These are phyloP conservation scores for Sanghuangporus baumii DNA, from an alignment of 1,284 basidiomycete species.

Conservation along the genomic window DNA sequence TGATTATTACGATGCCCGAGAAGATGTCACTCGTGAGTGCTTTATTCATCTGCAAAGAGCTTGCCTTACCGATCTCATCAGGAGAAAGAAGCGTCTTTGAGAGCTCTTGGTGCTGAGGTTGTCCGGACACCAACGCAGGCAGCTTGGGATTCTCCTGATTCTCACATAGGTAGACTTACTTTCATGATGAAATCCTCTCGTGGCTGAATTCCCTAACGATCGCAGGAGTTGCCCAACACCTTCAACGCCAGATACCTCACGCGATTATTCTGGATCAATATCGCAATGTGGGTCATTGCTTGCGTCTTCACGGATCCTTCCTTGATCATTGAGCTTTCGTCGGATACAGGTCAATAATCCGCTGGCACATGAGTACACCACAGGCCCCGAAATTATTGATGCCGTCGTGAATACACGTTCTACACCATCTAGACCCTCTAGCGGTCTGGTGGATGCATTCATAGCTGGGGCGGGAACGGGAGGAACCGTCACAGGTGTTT, in stretches of 20 bases:
- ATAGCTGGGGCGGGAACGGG: slow-evolving; percentile 93
- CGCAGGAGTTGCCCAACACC: slow-evolving; percentile 75
- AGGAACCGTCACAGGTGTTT: slow-evolving; percentile 87
- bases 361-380: slow-evolving; percentile 81
- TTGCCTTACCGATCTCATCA: slow-evolving; percentile 22
- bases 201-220: slow-evolving; percentile 79
- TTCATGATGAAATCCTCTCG: slow-evolving; percentile 40
- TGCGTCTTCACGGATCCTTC: background rate
- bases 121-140: slow-evolving; percentile 92
- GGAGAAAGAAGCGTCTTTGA: slow-evolving; percentile 93
- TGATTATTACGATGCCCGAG: slow-evolving; percentile 93
- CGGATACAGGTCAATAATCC: slow-evolving; percentile 71
- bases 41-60: background rate
- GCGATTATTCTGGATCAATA: slow-evolving; percentile 94
- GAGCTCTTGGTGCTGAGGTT: slow-evolving; percentile 90
- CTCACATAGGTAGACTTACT: slow-evolving; percentile 77
- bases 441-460: slow-evolving; percentile 75
- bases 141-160: slow-evolving; percentile 79
- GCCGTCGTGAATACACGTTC: slow-evolving; percentile 61
- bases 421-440: slow-evolving; percentile 48
- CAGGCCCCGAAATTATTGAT: slow-evolving; percentile 86
- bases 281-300: slow-evolving; percentile 49
- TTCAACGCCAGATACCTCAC: slow-evolving; percentile 76
- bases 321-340: slow-evolving; percentile 15
- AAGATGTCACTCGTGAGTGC: slow-evolving; percentile 83